These are phyloP conservation scores for Trichaptum fuscoviolaceum DNA, from an alignment of 768 basidiomycete genomes.

Conservation along the genomic window DNA sequence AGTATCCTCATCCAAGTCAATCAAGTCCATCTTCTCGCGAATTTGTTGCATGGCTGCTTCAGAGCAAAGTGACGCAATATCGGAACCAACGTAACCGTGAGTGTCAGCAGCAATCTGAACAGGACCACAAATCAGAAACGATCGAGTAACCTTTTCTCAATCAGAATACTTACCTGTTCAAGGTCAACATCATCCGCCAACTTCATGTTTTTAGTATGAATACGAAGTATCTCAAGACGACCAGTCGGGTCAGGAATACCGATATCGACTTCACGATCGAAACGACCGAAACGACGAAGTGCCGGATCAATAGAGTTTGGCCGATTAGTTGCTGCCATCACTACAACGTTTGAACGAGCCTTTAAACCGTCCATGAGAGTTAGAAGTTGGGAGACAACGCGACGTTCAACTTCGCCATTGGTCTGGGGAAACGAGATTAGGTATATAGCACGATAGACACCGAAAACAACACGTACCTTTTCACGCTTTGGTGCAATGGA, in stretches of 20 bases:
- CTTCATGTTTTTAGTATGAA: constrained; percentile 99
- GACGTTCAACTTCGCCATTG: constrained; percentile 98
- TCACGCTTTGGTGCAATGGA: constrained; percentile 99
- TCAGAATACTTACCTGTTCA: constrained; percentile 59
- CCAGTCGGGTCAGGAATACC: constrained; percentile 99
- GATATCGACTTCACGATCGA: constrained; percentile 99
- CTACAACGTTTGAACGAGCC: constrained; percentile 97
- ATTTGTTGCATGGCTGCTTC: constrained; percentile 99
- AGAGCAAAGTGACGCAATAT: constrained; percentile 94
- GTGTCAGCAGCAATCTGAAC: constrained; percentile 94
- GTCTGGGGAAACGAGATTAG: constrained; percentile 46
- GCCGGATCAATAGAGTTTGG: constrained; percentile 99
- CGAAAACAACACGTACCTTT: constrained; percentile 54
- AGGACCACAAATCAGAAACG: neutral
- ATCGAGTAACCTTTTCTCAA: neutral
- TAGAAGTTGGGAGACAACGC: constrained; percentile 96
- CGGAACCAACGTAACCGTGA: constrained; percentile 98
- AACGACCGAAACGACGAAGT: constrained; percentile 96
- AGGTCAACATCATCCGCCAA: constrained; percentile 93
- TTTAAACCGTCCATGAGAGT: constrained; percentile 99
- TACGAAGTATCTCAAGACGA: constrained; percentile 96
- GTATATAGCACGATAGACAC: constrained; percentile 6
- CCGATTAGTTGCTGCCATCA: constrained; percentile 99
- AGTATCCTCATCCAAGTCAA: constrained; percentile 94
- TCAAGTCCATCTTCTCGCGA: constrained; percentile 99